These are phyloP conservation scores for Platanthera zijinensis DNA, from an alignment of 106 monocot genomes.

Conservation along the genomic window DNA sequence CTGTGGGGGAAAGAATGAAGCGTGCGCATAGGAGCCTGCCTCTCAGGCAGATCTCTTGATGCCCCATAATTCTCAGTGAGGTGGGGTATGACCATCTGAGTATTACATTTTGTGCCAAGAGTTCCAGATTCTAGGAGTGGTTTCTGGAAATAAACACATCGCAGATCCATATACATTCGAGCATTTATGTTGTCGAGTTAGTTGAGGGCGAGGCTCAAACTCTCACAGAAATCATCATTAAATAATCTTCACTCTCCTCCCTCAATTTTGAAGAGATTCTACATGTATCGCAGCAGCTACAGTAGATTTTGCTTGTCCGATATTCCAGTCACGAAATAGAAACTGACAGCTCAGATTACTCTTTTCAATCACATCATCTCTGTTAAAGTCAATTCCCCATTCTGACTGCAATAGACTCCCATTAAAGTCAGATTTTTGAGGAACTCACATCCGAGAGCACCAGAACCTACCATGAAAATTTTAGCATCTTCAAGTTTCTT, in stretches of 20 bases:
- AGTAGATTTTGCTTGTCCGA: slow-evolving; percentile 16
- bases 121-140: slow-evolving; percentile 89
- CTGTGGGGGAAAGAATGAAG: slow-evolving; percentile 93
- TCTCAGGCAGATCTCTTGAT: slow-evolving; percentile 88
- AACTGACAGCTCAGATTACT: slow-evolving; percentile 14
- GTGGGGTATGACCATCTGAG: slow-evolving; percentile 95
- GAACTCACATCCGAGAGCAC: slow-evolving; percentile 14
- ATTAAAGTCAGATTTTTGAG: slow-evolving; percentile 10
- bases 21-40: slow-evolving; percentile 91
- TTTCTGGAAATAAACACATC: slow-evolving; percentile 13
- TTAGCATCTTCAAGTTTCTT: slow-evolving; percentile 11
- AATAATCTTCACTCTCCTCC: slow-evolving; percentile 10
- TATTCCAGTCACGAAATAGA: slow-evolving; percentile 17
- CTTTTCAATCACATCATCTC: slow-evolving; percentile 20
- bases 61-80: slow-evolving; percentile 94
- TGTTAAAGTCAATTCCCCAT: slow-evolving; percentile 10
- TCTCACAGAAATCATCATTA: slow-evolving; percentile 11
- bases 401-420: slow-evolving; percentile 14
- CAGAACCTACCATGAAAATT: slow-evolving; percentile 12
- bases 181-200: slow-evolving; percentile 13
- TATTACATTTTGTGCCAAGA: slow-evolving; percentile 82
- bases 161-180: slow-evolving; percentile 12
- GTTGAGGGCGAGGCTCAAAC: slow-evolving; percentile 5
- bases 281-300: slow-evolving; percentile 9
- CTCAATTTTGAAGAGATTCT: slow-evolving; percentile 9